Base-by-base conservation (phyloP, 1,139 yeast genomes). In the Taiozyma onychis region DNA sequence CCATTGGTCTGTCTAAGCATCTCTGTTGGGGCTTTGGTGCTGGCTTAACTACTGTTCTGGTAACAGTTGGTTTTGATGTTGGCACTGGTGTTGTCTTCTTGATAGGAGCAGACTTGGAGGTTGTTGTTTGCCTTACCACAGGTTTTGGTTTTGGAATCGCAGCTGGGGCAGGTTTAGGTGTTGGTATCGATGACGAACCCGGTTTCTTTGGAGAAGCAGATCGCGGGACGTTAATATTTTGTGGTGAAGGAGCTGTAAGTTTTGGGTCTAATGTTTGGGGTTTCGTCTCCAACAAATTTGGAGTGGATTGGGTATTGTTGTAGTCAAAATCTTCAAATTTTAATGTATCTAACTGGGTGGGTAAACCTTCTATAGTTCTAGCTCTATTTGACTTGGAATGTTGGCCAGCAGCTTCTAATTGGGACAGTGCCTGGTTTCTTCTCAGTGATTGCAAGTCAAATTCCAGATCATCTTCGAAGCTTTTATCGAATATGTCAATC, bases 391-490 rank as follows among this genome's bases (percentile, higher is more conserved):
- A 3, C 39, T 54, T 55, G 5, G 63, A 54, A n/a, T 50, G 54
- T 24, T 51, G 52, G 1, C 56, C 69, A 45, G 62, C 49, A 43
- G 66, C 69, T 54, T 69, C 71, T 44, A 69, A 51, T 49, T 64
- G 70, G 47, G 58, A 57, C 39, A 70, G 52, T 0, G 74, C 60
- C 45, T 68, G 72, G n/a, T 64, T 60, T 48, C 72, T 61, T 27
- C 58, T 59, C 13, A 55, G 49, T 46, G 60, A 63, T 48, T 56
- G 58, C 48, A 55, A 44, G 32, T 59, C 65, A 47, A 60, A 59
- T 41, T 64, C 57, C 2, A 50, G 48, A 34, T 54, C 56, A 41
- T 57, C 56, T 22, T 59, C 59, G 45, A 59, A 60, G 13, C 59
- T 57, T 37, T 54, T 51, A 35, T 59, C 63, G 45, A 57, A 60